Evolutionary conservation across 1,139 yeast species (phyloP), one percentile per base, ranked within the genome.

Genomic region (Blastobotrys proliferans): DNA sequence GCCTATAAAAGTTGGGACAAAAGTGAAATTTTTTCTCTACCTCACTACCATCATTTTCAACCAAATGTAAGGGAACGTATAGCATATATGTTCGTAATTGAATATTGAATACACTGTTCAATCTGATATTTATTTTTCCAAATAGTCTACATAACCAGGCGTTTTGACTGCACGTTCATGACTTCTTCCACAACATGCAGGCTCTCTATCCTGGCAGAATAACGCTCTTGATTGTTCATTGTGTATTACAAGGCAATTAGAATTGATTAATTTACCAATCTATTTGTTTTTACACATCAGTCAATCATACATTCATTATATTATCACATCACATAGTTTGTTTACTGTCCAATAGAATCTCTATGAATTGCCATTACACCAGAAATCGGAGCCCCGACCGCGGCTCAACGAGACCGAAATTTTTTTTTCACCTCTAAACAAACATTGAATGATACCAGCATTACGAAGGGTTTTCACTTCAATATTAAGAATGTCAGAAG

Each of bases 151-250:
- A n/a, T 18, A 31, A 44, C 56, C 56, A 51, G 55, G 54, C 53
- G 38, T 40, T 52, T 53, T 53, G 55, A 52, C 56, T 49, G 54
- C 34, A 35, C 45, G 41, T 40, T 44, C 28, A 21, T n/a, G n/a
- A n/a, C n/a, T n/a, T 26, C 17, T 26, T 36, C 33, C 37, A 53
- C 54, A 41, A 47, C 35, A 43, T 40, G 27, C 50, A 48, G 55
- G 48, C 56, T 52, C 56, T 53, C 56, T 53, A 52, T 42, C 48
- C 55, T 51, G 56, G 56, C 34, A 51, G 47, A 52, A 19, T 20
- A 45, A 51, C 3, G 19, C 8, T 22, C 16, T 35, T 21, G 14
- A 11, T 35, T 35, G 13, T 30, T 14, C 17, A 14, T 30, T 30
- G 18, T 18, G 9, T 32, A 19, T 32, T 32, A n/a, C n/a, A n/a